Conservation (phyloP, 78 protist genomes). For the Dictyostelium purpureum region DNA sequence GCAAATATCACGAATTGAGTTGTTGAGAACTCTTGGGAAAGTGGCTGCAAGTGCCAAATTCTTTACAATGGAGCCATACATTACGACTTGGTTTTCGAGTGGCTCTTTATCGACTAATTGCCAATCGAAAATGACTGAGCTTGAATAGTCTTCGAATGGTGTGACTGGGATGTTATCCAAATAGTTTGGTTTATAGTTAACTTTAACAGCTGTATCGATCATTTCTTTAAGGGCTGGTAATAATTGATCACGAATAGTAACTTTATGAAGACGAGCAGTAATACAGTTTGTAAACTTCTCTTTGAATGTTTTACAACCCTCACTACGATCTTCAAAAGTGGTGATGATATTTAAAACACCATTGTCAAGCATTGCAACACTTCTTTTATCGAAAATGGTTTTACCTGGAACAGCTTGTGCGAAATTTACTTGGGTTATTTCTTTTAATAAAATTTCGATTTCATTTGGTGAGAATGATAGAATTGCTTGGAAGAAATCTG, state of each 20-base stretch:
- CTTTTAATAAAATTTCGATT: constrained; percentile 12
- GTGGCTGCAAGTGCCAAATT: background rate
- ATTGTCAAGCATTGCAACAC: background rate
- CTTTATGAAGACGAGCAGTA: constrained; percentile 42
- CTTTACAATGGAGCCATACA: background rate
- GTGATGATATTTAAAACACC: constrained; percentile 22
- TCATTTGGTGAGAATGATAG: background rate
- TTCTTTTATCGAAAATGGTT: constrained; percentile 63
- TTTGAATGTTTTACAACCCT: constrained; percentile 47
- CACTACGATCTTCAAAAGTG: constrained; percentile 49
- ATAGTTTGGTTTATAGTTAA: constrained; percentile 13
- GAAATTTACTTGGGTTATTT: constrained; percentile 10
- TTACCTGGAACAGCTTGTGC: constrained; percentile 42
- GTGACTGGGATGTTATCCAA: constrained; percentile 34
- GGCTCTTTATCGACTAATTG: constrained; percentile 43
- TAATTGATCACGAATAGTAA: constrained; percentile 23
- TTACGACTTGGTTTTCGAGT: constrained; percentile 15
- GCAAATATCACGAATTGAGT: constrained; percentile 26
- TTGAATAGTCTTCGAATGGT: background rate
- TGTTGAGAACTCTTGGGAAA: background rate
- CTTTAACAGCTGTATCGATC: constrained; percentile 32
- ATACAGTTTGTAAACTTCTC: constrained; percentile 21
- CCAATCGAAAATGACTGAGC: constrained; percentile 41
- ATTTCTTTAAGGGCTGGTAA: constrained; percentile 27
- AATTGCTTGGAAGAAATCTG: constrained; percentile 15